Base-by-base conservation (phyloP, 441 rosid species). In the Metrosideros polymorpha region DNA sequence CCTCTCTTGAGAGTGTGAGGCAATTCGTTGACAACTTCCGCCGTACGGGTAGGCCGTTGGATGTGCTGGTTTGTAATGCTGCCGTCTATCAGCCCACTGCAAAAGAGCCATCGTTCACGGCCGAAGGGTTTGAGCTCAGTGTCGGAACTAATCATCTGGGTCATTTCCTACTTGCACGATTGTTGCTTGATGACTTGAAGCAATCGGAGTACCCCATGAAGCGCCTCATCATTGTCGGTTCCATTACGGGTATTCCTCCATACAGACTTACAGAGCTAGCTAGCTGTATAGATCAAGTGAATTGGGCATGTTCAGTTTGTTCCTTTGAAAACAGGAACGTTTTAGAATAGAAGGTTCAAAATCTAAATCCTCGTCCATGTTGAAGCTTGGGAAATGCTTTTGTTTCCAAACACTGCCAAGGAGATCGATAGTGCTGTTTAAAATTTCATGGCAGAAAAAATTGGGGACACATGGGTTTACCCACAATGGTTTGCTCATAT, bases 71-170 rank as follows among this genome's bases (percentile, higher is more conserved):
- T 75, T 97, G 99, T 88, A 97, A 95, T 89, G 98, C 99, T 43
- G 98, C 98, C 27, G 91, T 97, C 63, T 95, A 97, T 87, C 90
- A 91, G 51, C 99, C 99, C 3, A 95, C 96, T 1, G 98, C 98
- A 30, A 97, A 94, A 90, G 95, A 94, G 85, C 99, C 98, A 5
- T 87, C 96, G 13, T 96, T 91, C 76, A 94, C 98, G 1, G 98
- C 99, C 14, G 99, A 94, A 89, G 98, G 99, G 27, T 96, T 97
- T 63, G 98, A 97, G 89, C 88, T 97, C 13, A 95, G 98, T 77
- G 98, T 95, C 47, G 98, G 98, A 30, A 96, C 99, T 18, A 97
- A 97, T 87, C 98, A 95, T 88, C 97, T 97, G 1, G 99, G 99
- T 17, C 98, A 97, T 87, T 96, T 96, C 85, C 93, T 97, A 18